Evolutionary conservation across 495 filamentous ascomycete species (phyloP).

Genomic region (Rhypophila decipiens): DNA sequence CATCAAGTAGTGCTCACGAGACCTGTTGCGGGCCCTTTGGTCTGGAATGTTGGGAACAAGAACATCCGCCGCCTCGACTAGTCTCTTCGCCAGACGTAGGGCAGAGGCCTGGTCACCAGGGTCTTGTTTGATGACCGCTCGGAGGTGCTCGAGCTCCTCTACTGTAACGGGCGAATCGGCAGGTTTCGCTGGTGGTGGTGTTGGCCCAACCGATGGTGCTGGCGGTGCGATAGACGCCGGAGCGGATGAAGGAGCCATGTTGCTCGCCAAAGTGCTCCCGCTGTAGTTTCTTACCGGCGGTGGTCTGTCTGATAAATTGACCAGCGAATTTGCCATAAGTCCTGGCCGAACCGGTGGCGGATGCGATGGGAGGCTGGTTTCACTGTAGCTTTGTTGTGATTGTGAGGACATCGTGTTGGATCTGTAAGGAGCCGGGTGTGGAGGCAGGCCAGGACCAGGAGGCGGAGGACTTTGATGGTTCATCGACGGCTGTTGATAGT

Average conservation of each 20-base stretch:
- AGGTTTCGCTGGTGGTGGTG: slow-evolving; percentile 18
- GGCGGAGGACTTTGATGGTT: slow-evolving; percentile 21
- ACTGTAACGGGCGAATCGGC: slow-evolving; percentile 58
- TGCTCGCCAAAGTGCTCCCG: slow-evolving; percentile 20
- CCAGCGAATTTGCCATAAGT: slow-evolving; percentile 51
- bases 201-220: slow-evolving; percentile 2
- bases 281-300: slow-evolving; percentile 70
- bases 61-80: slow-evolving; percentile 76
- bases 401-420: slow-evolving; percentile 20
- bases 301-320: slow-evolving; percentile 50
- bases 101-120: slow-evolving; percentile 65
- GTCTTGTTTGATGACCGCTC: slow-evolving; percentile 57
- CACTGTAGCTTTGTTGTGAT: slow-evolving; percentile 18
- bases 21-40: slow-evolving; percentile 63
- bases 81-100: slow-evolving; percentile 71
- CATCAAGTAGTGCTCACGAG: slow-evolving; percentile 73
- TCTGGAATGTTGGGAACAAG: slow-evolving; percentile 71
- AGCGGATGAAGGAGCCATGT: background rate
- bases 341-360: slow-evolving; percentile 77
- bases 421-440: slow-evolving; percentile 26
- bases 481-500: slow-evolving; percentile 18
- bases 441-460: slow-evolving; percentile 25
- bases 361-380: slow-evolving; percentile 67
- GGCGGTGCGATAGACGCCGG: background rate
- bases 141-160: slow-evolving; percentile 69